phyloP scores from a whole-genome alignment of 164 flowering plant genomes.

The Piper longum region DNA sequence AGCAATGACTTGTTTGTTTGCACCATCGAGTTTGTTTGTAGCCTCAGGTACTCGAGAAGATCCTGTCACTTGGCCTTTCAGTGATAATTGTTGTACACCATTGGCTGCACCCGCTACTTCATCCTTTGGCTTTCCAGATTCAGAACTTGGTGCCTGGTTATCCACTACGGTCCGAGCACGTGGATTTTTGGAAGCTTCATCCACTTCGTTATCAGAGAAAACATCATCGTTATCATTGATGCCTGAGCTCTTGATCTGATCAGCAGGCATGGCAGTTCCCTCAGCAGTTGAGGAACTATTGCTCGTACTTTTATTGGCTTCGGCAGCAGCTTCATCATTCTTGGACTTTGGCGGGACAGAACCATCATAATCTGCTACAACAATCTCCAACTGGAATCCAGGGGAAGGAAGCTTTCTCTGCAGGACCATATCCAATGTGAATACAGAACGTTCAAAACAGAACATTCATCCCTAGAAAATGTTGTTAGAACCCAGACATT shows the following conservation, averaged over 20 bases:
- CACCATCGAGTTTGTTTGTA: conserved; percentile 22
- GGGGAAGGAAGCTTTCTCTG: conserved; percentile 98
- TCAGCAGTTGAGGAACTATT: conserved; percentile 18
- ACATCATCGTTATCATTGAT: conserved; percentile 68
- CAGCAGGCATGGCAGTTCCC: conserved; percentile 13
- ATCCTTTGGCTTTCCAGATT: conserved; percentile 16
- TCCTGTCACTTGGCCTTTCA: conserved; percentile 19
- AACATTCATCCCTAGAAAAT: neutral
- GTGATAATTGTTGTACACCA: conserved; percentile 35
- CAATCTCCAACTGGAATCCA: conserved; percentile 91
- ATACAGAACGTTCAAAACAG: too few species aligned
- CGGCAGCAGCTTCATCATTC: conserved; percentile 20
- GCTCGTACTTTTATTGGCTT: conserved; percentile 33
- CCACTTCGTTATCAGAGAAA: conserved; percentile 74
- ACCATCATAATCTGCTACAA: conserved; percentile 57
- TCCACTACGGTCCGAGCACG: conserved; percentile 12
- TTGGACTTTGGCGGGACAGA: conserved; percentile 19
- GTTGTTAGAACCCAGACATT: too few species aligned
- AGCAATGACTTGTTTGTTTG: conserved; percentile 5
- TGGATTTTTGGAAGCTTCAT: conserved; percentile 35
- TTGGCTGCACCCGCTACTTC: conserved; percentile 27
- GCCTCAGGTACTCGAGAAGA: conserved; percentile 7
- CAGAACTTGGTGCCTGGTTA: conserved; percentile 8
- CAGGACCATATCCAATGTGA: conserved; percentile 5
- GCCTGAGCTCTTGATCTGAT: conserved; percentile 22